Evolutionary conservation across 768 basidiomycete genomes (phyloP).

Genomic region (Candolleomyces efflorescens): DNA sequence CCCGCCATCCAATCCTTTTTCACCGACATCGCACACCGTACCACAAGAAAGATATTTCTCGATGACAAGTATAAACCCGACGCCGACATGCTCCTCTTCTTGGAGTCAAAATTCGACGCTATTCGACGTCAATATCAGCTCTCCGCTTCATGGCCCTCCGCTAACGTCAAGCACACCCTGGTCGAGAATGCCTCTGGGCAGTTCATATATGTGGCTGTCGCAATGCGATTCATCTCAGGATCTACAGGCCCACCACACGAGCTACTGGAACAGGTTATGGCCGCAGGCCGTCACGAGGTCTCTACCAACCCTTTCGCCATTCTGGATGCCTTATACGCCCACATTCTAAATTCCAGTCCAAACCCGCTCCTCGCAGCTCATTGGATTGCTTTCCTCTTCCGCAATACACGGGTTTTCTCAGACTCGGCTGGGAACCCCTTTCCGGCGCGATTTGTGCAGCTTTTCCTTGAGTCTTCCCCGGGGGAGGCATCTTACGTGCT

Average conservation of each 20-base stretch:
- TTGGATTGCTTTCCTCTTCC: background rate
- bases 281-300: background rate
- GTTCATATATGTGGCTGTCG: too few relatives aligned
- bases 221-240: constrained; percentile 7
- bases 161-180: too few relatives aligned
- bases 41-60: background rate
- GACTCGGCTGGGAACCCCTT: background rate
- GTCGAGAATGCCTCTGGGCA: too few relatives aligned
- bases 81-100: background rate
- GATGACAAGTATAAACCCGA: background rate
- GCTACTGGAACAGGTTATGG: constrained; percentile 4
- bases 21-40: background rate
- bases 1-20: background rate
- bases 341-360: background rate
- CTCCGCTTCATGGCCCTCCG: too few relatives aligned
- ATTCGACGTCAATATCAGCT: too few relatives aligned
- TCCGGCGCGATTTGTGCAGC: background rate
- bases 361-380: background rate
- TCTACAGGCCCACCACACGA: constrained; percentile 7
- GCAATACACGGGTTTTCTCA: background rate
- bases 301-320: background rate
- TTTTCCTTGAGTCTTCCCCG: background rate
- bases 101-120: background rate
- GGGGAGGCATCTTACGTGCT: background rate
- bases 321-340: background rate